phyloP scores from a whole-genome alignment of 768 basidiomycete genomes.

The Tricholoma hemisulphureum region DNA sequence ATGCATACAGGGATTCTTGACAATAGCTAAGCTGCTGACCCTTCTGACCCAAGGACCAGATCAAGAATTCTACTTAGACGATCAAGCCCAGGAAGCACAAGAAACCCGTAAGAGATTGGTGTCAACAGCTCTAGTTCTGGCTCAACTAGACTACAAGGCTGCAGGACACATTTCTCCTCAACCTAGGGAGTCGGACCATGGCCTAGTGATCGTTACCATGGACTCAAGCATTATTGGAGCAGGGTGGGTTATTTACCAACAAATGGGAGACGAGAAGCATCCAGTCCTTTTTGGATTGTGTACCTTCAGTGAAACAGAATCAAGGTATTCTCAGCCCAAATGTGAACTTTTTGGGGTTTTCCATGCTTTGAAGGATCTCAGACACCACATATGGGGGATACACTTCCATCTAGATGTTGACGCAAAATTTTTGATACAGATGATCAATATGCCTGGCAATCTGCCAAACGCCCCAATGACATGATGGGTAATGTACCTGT shows the following conservation, averaged over 20 bases:
- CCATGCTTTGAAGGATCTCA: slow-evolving; percentile 26
- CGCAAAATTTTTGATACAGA: no score
- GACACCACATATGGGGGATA: slow-evolving; percentile 28
- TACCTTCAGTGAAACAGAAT: slow-evolving; percentile 31
- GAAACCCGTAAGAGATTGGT: slow-evolving; percentile 22
- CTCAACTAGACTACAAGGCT: slow-evolving; percentile 30
- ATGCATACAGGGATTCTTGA: no score
- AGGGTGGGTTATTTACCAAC: no score
- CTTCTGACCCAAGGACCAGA: slow-evolving; percentile 7
- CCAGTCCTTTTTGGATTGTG: slow-evolving; percentile 31
- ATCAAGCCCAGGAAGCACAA: slow-evolving; percentile 21
- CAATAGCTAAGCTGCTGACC: slow-evolving; percentile 25
- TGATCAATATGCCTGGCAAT: slow-evolving; percentile 37
- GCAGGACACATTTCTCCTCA: not conserved
- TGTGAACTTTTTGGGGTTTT: slow-evolving; percentile 38
- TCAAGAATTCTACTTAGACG: slow-evolving; percentile 25
- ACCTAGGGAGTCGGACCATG: slow-evolving; percentile 16
- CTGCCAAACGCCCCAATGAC: slow-evolving; percentile 35
- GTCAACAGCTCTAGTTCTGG: slow-evolving; percentile 24
- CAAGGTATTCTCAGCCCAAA: no score
- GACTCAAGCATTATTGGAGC: no score
- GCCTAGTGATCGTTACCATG: no score
- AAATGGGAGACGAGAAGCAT: no score
- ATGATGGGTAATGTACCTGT: slow-evolving; percentile 36
- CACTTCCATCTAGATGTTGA: no score